phyloP scores from a whole-genome alignment of 106 monocot species.

The Alisma plantagoaquatica region DNA sequence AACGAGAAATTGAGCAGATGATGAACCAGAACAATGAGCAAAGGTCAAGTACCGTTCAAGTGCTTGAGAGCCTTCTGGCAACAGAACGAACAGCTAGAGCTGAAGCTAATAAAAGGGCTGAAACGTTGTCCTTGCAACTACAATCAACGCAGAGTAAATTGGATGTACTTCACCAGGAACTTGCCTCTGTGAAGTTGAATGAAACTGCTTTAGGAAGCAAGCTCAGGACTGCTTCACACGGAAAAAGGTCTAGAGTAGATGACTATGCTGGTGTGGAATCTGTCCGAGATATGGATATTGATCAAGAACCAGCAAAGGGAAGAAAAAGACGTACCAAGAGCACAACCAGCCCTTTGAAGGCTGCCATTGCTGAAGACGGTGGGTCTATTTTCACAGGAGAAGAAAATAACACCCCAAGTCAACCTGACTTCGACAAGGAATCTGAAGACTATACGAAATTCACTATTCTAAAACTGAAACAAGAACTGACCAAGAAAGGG shows the following conservation, averaged over 20 bases:
- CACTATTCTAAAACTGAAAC: constrained; percentile 71
- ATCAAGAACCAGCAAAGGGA: constrained; percentile 19
- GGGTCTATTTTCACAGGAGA: constrained; percentile 59
- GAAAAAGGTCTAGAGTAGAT: constrained; percentile 52
- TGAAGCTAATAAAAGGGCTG: constrained; percentile 81
- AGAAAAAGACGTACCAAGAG: constrained; percentile 61
- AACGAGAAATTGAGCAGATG: constrained; percentile 79
- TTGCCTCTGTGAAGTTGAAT: constrained; percentile 52
- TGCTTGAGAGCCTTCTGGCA: constrained; percentile 71
- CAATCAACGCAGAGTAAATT: constrained; percentile 89
- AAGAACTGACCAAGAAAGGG: constrained; percentile 88
- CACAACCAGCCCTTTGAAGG: constrained; percentile 58
- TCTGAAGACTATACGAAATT: constrained; percentile 63
- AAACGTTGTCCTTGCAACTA: constrained; percentile 69
- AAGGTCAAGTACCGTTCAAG: constrained; percentile 89
- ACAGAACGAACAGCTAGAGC: constrained; percentile 64
- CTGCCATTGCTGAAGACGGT: constrained; percentile 51
- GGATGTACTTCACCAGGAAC: constrained; percentile 71
- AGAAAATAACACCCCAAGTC: constrained; percentile 28
- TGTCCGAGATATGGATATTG: constrained; percentile 71
- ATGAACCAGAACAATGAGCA: constrained; percentile 77
- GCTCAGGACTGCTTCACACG: constrained; percentile 36
- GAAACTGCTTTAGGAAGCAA: constrained; percentile 77
- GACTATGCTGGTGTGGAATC: constrained; percentile 49
- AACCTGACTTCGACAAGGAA: constrained; percentile 17